Conservation (phyloP, 1,284 basidiomycete species). For the Tremellales sp. region DNA sequence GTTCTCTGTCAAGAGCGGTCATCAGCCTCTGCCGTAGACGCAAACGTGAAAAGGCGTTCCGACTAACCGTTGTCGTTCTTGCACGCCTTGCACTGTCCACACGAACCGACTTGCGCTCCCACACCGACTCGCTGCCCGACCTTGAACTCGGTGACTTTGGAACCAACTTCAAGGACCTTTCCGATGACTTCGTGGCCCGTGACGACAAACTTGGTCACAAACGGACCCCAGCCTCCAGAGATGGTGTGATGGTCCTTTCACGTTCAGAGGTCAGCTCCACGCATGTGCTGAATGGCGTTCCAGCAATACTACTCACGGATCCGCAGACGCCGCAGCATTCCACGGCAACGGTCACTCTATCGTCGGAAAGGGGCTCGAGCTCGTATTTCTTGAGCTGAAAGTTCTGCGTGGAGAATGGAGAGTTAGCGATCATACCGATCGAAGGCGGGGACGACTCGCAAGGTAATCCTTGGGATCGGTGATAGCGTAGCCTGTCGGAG, state of each 20-base stretch:
- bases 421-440: background rate
- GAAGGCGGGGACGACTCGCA: conserved; percentile 15
- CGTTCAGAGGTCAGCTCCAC: conserved; percentile 1
- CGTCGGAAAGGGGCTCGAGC: conserved; percentile 61
- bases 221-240: conserved; percentile 47
- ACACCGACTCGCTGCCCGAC: conserved; percentile 51
- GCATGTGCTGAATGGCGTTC: too few species aligned
- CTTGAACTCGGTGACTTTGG: conserved; percentile 48
- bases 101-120: conserved; percentile 51
- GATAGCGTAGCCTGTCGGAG: conserved; percentile 41
- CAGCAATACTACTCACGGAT: conserved; percentile 13
- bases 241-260: conserved; percentile 46
- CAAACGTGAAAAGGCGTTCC: background rate
- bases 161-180: conserved; percentile 50
- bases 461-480: conserved; percentile 42
- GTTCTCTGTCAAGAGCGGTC: conserved; percentile 35
- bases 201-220: conserved; percentile 44
- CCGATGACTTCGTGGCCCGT: conserved; percentile 53
- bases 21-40: conserved; percentile 9
- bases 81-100: conserved; percentile 46
- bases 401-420: conserved; percentile 25
- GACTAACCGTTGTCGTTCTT: conserved; percentile 45
- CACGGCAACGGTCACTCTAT: conserved; percentile 69
- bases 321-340: conserved; percentile 53
- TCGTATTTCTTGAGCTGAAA: conserved; percentile 61